Evolutionary conservation across 73 alveolate species (phyloP).

Genomic region (Breviolum minutum): DNA sequence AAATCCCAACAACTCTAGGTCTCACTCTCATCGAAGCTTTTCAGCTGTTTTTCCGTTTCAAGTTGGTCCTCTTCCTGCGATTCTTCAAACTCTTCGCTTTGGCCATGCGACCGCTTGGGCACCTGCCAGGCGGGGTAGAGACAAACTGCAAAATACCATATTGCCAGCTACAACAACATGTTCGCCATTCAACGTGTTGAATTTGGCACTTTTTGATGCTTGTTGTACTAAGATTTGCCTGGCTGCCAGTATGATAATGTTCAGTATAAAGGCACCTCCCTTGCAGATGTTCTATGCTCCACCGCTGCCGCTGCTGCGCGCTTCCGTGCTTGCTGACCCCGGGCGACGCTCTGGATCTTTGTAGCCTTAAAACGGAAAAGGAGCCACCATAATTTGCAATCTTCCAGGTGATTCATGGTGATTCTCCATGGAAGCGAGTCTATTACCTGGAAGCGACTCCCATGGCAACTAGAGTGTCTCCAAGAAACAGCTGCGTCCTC

Average conservation of each 20-base stretch:
- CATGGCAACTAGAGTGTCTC: background rate
- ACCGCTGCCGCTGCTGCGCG: background rate
- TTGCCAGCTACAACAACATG: background rate
- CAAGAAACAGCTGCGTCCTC: slow-evolving; percentile 7
- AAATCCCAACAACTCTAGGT: background rate
- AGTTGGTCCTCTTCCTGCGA: background rate
- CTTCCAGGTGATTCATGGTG: too few species aligned
- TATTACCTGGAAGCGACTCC: too few species aligned
- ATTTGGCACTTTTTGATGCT: background rate
- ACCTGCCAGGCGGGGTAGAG: background rate
- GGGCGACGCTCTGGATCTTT: slow-evolving; percentile 54
- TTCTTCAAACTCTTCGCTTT: background rate
- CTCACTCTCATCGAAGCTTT: background rate
- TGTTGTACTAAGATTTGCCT: background rate
- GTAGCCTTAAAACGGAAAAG: background rate
- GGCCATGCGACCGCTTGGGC: background rate
- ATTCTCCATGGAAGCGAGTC: too few species aligned
- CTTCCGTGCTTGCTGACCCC: slow-evolving; percentile 39
- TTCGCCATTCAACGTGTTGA: too few species aligned
- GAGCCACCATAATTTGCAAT: background rate
- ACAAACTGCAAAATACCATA: background rate
- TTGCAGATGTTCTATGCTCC: too few species aligned
- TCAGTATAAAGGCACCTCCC: too few species aligned
- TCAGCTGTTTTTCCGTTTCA: too few species aligned
- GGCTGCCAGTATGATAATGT: background rate